Percentiles rank a stretch among this genome's conserved stretches.
phyloP scores from a whole-genome alignment of 805 yeast species.

The Cyberlindnera subsufficiens region DNA sequence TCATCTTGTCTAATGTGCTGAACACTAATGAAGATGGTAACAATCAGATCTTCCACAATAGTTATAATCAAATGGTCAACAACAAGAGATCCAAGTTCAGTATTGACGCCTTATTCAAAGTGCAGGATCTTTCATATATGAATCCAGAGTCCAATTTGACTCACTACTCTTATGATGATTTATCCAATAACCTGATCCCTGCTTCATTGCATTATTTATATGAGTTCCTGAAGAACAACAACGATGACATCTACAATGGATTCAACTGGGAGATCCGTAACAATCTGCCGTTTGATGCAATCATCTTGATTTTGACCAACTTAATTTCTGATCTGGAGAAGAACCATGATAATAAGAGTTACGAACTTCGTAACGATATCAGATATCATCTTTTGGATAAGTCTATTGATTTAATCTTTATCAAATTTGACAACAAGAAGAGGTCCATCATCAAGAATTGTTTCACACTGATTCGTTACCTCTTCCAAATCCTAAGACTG shows the following conservation, averaged over 20 bases:
- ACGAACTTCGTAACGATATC: conserved; percentile 29
- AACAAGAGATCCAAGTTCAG: conserved; percentile 22
- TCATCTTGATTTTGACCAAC: conserved; percentile 45
- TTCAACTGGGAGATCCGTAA: conserved; percentile 59
- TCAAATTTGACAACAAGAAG: conserved; percentile 28
- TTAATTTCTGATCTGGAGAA: conserved; percentile 43
- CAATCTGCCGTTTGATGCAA: conserved; percentile 56
- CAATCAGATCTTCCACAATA: conserved; percentile 20
- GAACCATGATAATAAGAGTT: conserved; percentile 22
- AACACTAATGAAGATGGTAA: conserved; percentile 22
- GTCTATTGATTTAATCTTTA: conserved; percentile 26
- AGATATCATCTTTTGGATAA: conserved; percentile 27
- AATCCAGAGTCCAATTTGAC: conserved; percentile 8
- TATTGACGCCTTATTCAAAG: conserved; percentile 17
- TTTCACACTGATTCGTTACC: conserved; percentile 26
- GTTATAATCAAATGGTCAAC: conserved; percentile 25
- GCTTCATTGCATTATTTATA: conserved; percentile 50
- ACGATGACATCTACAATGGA: conserved; percentile 39
- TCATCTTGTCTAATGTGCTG: conserved; percentile 25
- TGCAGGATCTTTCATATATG: conserved; percentile 7
- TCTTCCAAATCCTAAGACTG: conserved; percentile 26
- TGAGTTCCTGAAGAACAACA: conserved; percentile 47
- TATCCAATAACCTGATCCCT: conserved; percentile 49
- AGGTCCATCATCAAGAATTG: conserved; percentile 28
- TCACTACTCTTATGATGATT: conserved; percentile 42